phyloP scores from a whole-genome alignment of 148 eudicot genomes.

The Fallopia convolvulus region DNA sequence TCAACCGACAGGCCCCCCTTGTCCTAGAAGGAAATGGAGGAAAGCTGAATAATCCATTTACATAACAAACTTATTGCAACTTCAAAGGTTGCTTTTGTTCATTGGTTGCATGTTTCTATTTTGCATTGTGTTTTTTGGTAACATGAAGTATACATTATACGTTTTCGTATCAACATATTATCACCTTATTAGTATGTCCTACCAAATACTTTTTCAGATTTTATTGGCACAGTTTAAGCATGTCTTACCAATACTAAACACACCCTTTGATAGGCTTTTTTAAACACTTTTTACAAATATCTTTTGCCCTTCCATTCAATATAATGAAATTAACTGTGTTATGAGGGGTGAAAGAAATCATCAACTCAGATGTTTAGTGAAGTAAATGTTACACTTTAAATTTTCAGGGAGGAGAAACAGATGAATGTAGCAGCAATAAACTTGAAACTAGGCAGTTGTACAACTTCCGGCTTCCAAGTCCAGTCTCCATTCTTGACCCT shows the following conservation, averaged over 20 bases:
- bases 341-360: not conserved
- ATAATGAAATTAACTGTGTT: not conserved
- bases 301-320: not conserved
- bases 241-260: too few relatives aligned
- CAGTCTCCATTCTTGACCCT: conserved; percentile 75
- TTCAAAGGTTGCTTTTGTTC: not conserved
- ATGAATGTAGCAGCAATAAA: conserved; percentile 25
- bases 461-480: conserved; percentile 52
- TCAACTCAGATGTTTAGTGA: not conserved
- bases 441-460: conserved; percentile 36
- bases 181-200: too few relatives aligned
- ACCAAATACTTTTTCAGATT: too few relatives aligned
- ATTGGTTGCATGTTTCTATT: not conserved
- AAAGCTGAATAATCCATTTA: not conserved
- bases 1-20: not conserved
- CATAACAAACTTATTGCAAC: not conserved
- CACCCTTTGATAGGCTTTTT: not conserved
- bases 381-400: not conserved
- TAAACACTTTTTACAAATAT: not conserved
- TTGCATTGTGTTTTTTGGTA: too few relatives aligned
- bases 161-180: too few relatives aligned
- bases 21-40: not conserved
- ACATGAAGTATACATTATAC: too few relatives aligned
- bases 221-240: too few relatives aligned
- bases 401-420: conserved; percentile 34